Base-by-base conservation (phyloP, 2,329 filamentous ascomycete species). In the Leptoxyphium fumago region DNA sequence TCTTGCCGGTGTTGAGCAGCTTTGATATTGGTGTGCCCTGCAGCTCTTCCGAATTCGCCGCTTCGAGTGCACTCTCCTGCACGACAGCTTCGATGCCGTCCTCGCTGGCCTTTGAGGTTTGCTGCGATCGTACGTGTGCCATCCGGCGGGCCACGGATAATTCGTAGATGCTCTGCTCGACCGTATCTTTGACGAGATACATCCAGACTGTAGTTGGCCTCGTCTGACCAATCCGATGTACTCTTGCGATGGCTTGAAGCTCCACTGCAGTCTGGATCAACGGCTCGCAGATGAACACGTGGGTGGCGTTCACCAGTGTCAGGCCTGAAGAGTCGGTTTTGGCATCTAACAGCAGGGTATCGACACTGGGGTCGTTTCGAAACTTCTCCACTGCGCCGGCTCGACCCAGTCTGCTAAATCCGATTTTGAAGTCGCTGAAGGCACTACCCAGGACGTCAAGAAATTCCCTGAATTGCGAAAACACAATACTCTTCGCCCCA, bases 241-340 rank as follows among this genome's bases (percentile, higher is more conserved):
- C 88, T 45, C 91, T 82, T 1, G 89, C 88, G 56, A 96, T 94
- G 11, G 88, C 89, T 62, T 98, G 91, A 9, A 96, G 72, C 62
- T 96, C 91, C 13, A 98, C 77, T 0, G 88, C 87, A 0, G 89
- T 89, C 58, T 96, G 94, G 53, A 96, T 78, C 2, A 96, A 69
- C 2, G 91, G 91, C 59, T 98, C 91, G 60, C 87, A 94, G 4
- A 98, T 73, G 57, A 96, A 93, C 1, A 96, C 87, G 58, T 96
- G 87, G 40, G 79, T 94, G 4, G 89, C 91, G 55, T 93, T 89
- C 51, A 94, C 82, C 0, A 98, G 74, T 48, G 94, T 96, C 28
- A 98, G 70, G 0, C 91, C 91, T 1, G 84, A 88, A 0, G 85
- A 82, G 59, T 94, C 85, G 0, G 85, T 83, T 51, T 87, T 84